Evolutionary conservation across 805 yeast genomes (phyloP), one percentile per base, ranked within the genome.

Genomic region (Debaryomyces tyrocola): DNA sequence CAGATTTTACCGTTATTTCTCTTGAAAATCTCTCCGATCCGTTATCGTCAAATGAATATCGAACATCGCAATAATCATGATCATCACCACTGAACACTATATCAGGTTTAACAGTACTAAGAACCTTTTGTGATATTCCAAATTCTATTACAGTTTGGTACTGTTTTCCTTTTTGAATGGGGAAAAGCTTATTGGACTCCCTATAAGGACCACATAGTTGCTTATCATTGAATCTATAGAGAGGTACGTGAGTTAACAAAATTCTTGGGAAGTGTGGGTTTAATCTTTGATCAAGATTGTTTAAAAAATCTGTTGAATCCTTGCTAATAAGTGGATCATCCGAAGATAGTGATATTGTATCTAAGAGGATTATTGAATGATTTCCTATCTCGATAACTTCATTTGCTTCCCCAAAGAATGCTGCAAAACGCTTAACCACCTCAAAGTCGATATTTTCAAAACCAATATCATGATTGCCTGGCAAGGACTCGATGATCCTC

Each of bases 401-500:
- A 55, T 80, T 79, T 0, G 94, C 70, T 35, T 80, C 81, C 1
- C 98, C 99, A 63, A 90, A 92, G 59, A 73, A 77, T 1, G 83
- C 69, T 34, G 77, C 67, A 65, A 91, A 94, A 53, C 98, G 69
- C 31, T 79, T 66, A 38, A 79, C 66, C 20, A 84, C 81, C 1
- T 73, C 64, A 20, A 75, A 73, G 14, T 81, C 73, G 12, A 94
- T 81, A 48, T 83, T 80, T 24, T 94, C 96, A 67, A 86, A 92
- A 0, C 99, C 99, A 52, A 95, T 89, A 62, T 94, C 99, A 63
- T 94, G 99, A 61, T 94, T 94, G 1, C 99, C 99, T 0, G 97
- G 96, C 7, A 79, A 59, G 2, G 74, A 64, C 29, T 67, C 55
- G 43, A 62, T 59, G 20, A 66, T 64, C 18, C 65, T 55, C 42